Base-by-base conservation (phyloP, 805 yeast species). In the Ogataea paradorogensis region DNA sequence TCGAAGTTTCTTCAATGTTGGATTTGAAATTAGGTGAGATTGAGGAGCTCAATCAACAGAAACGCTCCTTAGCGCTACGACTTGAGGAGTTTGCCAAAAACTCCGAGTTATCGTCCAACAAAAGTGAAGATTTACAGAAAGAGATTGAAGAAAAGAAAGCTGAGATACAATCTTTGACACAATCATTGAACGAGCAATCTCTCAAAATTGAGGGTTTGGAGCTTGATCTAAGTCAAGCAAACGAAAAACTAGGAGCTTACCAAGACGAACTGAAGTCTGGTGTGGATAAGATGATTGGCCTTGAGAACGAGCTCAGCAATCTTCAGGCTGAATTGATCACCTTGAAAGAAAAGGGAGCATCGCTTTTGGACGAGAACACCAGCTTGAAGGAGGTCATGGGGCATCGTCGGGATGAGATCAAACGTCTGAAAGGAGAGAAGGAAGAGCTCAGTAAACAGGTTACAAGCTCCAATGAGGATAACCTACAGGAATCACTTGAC, bases 1-100 rank as follows among this genome's bases (percentile, higher is more conserved):
- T 59, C 47, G 47, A 48, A 48, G 31, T 50, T 29, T 21, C 35
- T 14, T 31, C 48, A 3, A 20, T 36, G 1, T 40, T 48, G 14
- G 57, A 52, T 22, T 42, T 50, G 35, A 61, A 59, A 14, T 39
- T 48, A 1, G 50, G 51, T 30, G 43, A 61, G 20, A 41, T 56
- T 16, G 47, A 47, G 21, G 40, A 46, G 14, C 20, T 49, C 23
- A 14, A 16, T 8, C 26, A 38, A 23, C 43, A 48, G 22, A 52
- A 42, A 21, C 18, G 18, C 1, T 18, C 37, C 2, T 15, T 46
- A 9, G 43, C 47, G 7, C n/a, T n/a, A 9, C 33, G 38, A 9
- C 25, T 50, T 9, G 27, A 35, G 14, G 35, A 46, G 6, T 3
- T 33, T 16, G 20, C 25, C 5, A 13, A 15, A 9, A 22, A 28